These are phyloP conservation scores for Cylindrotheca closterium DNA, from an alignment of 108 stramenopile species.

Conservation along the genomic window DNA sequence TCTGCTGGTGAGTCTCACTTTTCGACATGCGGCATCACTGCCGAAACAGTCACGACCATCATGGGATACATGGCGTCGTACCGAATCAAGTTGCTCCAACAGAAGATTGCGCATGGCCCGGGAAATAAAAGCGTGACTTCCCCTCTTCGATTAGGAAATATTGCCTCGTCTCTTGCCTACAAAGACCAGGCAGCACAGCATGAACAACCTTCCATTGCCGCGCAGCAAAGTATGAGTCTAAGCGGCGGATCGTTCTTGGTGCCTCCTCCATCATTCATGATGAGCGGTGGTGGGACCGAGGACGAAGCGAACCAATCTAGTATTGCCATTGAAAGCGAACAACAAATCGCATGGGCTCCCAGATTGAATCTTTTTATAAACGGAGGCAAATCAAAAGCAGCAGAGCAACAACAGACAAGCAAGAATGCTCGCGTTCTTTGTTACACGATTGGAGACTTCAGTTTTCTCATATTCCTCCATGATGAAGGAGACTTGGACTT, in stretches of 20 bases:
- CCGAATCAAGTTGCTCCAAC: slow-evolving; percentile 14
- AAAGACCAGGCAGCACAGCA: background rate
- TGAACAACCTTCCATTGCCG: background rate
- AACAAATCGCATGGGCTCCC: slow-evolving; percentile 53
- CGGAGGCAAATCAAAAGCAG: slow-evolving; percentile 17
- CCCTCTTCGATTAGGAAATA: background rate
- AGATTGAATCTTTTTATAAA: slow-evolving; percentile 29
- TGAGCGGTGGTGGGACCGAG: slow-evolving; percentile 25
- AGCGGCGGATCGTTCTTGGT: slow-evolving; percentile 17
- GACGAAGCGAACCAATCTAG: slow-evolving; percentile 26
- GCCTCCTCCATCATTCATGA: slow-evolving; percentile 48
- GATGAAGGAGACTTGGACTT: slow-evolving; percentile 10
- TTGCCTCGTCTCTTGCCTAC: slow-evolving; percentile 8
- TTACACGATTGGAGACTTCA: slow-evolving; percentile 19
- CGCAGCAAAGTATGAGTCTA: background rate
- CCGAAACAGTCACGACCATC: slow-evolving; percentile 5
- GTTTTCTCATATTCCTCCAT: slow-evolving; percentile 18
- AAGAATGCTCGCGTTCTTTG: background rate
- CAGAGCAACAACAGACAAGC: no score
- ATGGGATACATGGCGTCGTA: slow-evolving; percentile 34
- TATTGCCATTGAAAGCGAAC: slow-evolving; percentile 2
- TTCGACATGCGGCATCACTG: no score
- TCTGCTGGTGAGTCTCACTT: no score
- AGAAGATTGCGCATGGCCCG: background rate
- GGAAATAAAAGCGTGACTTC: background rate